Conservation (phyloP, 176 grass and related monocot genomes). For the Avena sativa region DNA sequence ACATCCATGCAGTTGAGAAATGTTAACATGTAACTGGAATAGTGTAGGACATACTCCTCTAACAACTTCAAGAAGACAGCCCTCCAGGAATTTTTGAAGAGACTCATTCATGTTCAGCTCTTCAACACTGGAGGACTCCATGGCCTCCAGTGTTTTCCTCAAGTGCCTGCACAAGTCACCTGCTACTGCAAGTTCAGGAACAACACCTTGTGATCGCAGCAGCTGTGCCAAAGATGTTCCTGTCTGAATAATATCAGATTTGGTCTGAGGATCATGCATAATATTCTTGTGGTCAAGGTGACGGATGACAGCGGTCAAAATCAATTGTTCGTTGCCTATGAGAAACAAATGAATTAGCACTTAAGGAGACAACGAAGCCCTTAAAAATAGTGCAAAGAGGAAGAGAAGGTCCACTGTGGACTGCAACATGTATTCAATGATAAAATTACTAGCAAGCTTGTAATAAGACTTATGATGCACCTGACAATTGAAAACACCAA, state of each 20-base stretch:
- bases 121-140: slow-evolving; percentile 68
- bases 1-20: slow-evolving; percentile 12
- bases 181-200: slow-evolving; percentile 70
- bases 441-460: not conserved
- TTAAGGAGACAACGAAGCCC: slow-evolving; percentile 26
- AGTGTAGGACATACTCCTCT: slow-evolving; percentile 72
- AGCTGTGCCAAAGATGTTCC: slow-evolving; percentile 70
- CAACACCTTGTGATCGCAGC: slow-evolving; percentile 68
- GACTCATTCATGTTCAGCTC: slow-evolving; percentile 87
- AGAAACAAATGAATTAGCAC: slow-evolving; percentile 34
- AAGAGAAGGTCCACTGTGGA: not conserved
- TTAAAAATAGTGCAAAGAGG: not conserved
- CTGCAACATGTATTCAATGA: not conserved
- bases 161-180: slow-evolving; percentile 93
- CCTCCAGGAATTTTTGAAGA: slow-evolving; percentile 88
- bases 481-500: slow-evolving; percentile 1
- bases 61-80: slow-evolving; percentile 93
- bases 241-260: slow-evolving; percentile 91
- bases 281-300: slow-evolving; percentile 96
- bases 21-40: slow-evolving; percentile 32
- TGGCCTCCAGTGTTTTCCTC: slow-evolving; percentile 90
- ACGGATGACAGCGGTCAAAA: slow-evolving; percentile 81
- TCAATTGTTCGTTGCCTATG: slow-evolving; percentile 77
- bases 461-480: slow-evolving; percentile 30
- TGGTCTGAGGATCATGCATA: slow-evolving; percentile 60